Evolutionary conservation across 345 rosid species (phyloP).

Genomic region (Gossypium australe): DNA sequence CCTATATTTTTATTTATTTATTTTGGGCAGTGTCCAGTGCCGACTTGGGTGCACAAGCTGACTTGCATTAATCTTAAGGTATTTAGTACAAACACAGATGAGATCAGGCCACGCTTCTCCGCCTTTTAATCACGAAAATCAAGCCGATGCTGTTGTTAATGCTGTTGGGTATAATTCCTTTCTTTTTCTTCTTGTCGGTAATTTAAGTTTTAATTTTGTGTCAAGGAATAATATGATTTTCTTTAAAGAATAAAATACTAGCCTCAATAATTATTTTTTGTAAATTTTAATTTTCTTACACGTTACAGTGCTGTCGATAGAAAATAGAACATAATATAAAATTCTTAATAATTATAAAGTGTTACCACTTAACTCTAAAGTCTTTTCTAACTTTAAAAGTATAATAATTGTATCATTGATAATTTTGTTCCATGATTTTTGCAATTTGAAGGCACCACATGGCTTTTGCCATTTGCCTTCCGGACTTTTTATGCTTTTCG

Average conservation of each 20-base stretch:
- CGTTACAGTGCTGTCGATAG: not conserved
- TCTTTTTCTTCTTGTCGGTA: not conserved
- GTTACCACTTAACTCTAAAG: not conserved
- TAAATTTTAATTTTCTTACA: not conserved
- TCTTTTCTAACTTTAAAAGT: not conserved
- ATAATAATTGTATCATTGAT: not conserved
- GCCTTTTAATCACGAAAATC: not conserved
- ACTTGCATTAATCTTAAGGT: conserved; percentile 12
- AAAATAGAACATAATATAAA: not conserved
- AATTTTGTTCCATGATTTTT: not conserved
- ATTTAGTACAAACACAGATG: not conserved
- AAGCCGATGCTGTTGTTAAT: not conserved
- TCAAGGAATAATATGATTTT: not conserved
- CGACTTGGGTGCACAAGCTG: conserved; percentile 11
- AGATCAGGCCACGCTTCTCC: conserved; percentile 6
- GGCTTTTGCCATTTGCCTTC: not conserved
- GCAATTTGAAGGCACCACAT: not conserved
- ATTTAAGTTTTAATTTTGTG: not conserved
- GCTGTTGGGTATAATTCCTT: not conserved
- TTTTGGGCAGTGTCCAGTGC: not conserved
- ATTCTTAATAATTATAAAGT: not conserved
- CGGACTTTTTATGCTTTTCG: not conserved
- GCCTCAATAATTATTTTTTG: not conserved
- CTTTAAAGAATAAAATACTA: not conserved
- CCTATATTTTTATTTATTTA: not conserved